Evolutionary conservation across 352 stramenopile species (phyloP), one percentile per base, ranked within the genome.

Genomic region (Phytophthora macrochlamydospora): DNA sequence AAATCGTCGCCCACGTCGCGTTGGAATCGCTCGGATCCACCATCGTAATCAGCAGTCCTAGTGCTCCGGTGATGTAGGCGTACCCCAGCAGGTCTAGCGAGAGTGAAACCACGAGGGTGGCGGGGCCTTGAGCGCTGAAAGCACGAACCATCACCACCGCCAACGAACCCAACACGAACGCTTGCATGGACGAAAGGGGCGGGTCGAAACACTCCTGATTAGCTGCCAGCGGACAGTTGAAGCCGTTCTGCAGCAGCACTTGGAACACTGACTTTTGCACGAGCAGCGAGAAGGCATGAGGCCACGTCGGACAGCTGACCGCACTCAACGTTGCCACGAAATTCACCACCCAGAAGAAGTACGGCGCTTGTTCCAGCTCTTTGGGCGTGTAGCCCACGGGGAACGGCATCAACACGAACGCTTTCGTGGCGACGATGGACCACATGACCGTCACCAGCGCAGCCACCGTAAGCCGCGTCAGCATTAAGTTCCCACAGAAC

Each of bases 81-180:
- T 79, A 84, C 1, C 75, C 75, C 43, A 84, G 48, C 43, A 76
- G 51, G 30, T 84, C 75, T 18, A 84, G 73, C 18, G 56, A 72
- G 31, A 67, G 32, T 11, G 57, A 67, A 52, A 86, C 45, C 0
- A 76, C 70, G n/a, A 86, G 56, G 32, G 76, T 79, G 0, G 75
- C 78, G 29, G 75, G 65, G 30, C 50, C 71, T 18, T 55, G 58
- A 3, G 75, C 66, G 1, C 56, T 67, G 18, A 73, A 38, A 8
- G 57, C 45, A 12, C 78, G 69, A 4, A 86, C 29, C 3, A 82
- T 4, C 13, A 80, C 30, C n/a, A 84, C 30, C 18, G 51, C 40
- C 64, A 84, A 59, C 4, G 62, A 54, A 7, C 77, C 77, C 7
- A 81, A 37, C 3, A 64, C 44, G 49, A 82, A 83, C 7, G 51